Evolutionary conservation across 495 filamentous ascomycete genomes (phyloP).

Genomic region (Penicillium turbatum): DNA sequence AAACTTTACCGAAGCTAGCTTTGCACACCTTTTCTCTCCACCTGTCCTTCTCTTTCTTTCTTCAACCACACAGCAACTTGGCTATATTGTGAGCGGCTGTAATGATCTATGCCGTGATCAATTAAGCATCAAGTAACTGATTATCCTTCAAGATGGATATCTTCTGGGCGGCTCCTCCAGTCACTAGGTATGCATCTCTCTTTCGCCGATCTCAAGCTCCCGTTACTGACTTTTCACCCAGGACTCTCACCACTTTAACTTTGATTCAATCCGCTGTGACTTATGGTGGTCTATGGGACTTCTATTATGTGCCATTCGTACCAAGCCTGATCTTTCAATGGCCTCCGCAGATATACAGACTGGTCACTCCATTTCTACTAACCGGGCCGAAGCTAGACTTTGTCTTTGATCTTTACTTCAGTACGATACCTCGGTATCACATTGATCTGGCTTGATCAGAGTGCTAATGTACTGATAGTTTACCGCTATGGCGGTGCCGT

Average conservation of each 20-base stretch:
- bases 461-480: constrained; percentile 45
- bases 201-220: constrained; percentile 1
- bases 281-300: constrained; percentile 54
- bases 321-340: constrained; percentile 53
- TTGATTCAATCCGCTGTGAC: constrained; percentile 58
- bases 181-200: constrained; percentile 55
- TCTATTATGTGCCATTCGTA: constrained; percentile 55
- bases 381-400: constrained; percentile 60
- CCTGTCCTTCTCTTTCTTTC: constrained; percentile 10
- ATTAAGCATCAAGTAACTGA: constrained; percentile 11
- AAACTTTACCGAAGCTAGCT: constrained; percentile 18
- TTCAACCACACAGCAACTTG: constrained; percentile 5
- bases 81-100: constrained; percentile 7
- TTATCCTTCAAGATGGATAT: constrained; percentile 47
- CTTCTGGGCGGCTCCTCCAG: constrained; percentile 67
- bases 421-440: constrained; percentile 44
- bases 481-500: constrained; percentile 62
- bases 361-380: constrained; percentile 68
- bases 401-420: constrained; percentile 78
- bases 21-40: constrained; percentile 26
- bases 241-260: constrained; percentile 68
- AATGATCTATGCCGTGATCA: constrained; percentile 11
- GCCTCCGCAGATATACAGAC: constrained; percentile 65
- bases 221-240: constrained; percentile 34
- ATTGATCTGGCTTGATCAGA: constrained; percentile 9